These are phyloP conservation scores for Trametes cubensis DNA, from an alignment of 768 basidiomycete species.

Conservation along the genomic window DNA sequence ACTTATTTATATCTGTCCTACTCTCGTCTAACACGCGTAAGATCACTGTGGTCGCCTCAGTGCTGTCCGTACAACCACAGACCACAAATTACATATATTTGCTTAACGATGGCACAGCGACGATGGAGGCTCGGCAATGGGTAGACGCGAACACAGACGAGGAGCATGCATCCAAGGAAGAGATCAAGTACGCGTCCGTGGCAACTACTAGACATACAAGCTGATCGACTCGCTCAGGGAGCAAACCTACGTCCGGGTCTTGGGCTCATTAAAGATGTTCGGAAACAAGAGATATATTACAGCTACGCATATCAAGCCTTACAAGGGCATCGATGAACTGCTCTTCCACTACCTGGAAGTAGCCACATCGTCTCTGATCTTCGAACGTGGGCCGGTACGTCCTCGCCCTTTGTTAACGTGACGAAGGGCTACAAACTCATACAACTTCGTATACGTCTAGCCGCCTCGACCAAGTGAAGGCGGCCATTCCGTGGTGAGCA, in stretches of 20 bases:
- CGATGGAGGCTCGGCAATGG: slow-evolving; percentile 82
- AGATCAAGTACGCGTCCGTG: slow-evolving; percentile 43
- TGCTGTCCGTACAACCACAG: slow-evolving; percentile 65
- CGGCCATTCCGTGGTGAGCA: slow-evolving; percentile 9
- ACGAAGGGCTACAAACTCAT: background rate
- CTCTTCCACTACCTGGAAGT: slow-evolving; percentile 82
- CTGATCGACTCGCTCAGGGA: slow-evolving; percentile 48
- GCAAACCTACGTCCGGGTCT: slow-evolving; percentile 76
- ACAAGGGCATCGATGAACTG: slow-evolving; percentile 74
- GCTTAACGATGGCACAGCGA: slow-evolving; percentile 86
- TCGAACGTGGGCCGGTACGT: slow-evolving; percentile 69
- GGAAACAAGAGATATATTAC: slow-evolving; percentile 82
- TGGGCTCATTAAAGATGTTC: slow-evolving; percentile 83
- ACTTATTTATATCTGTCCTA: background rate
- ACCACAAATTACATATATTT: slow-evolving; percentile 81
- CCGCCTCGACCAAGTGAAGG: slow-evolving; percentile 28
- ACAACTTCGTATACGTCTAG: slow-evolving; percentile 1
- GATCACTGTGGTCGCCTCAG: slow-evolving; percentile 77
- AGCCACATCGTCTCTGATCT: slow-evolving; percentile 64
- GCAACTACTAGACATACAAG: background rate
- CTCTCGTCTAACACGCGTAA: slow-evolving; percentile 30
- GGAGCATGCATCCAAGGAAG: slow-evolving; percentile 51
- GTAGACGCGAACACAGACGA: slow-evolving; percentile 64
- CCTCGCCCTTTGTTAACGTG: background rate
- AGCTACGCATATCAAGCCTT: slow-evolving; percentile 68